Base-by-base conservation (phyloP, 2,329 filamentous ascomycete genomes). In the Aspergillus clavatus region DNA sequence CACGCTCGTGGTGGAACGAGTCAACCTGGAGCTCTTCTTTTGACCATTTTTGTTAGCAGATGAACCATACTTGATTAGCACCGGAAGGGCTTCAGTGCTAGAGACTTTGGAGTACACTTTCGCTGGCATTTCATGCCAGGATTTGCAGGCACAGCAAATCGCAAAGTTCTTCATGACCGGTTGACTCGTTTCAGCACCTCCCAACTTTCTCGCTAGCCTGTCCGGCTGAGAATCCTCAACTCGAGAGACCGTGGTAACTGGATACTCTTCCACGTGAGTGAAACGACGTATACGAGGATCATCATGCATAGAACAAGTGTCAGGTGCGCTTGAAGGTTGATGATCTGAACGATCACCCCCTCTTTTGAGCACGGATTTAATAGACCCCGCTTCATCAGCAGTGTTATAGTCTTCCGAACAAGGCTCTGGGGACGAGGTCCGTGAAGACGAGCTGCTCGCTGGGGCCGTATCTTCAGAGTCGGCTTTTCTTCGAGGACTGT, bases 121-220 rank as follows among this genome's bases (percentile, higher is more conserved):
- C 10, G 66, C 62, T 2, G 69, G 69, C 48, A 70, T 59, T 41
- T 72, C 68, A 47, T 72, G 69, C 69, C 69, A 72, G 49, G 62
- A 66, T 37, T 63, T 65, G 58, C 69, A 72, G 42, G 62, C 57
- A 47, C 69, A 72, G 48, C 69, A 72, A 31, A 72, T 68, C 14
- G 71, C 66, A 44, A 72, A 72, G 10, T 68, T 45, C 43, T 72
- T 72, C 19, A 57, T 56, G 33, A 71, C 48, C 7, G 58, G 41
- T 41, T 61, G 56, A 22, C 54, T 51, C 18, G 53, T 46, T 19
- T 40, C 45, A 14, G 42, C 27, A 16, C 35, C 7, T 21, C 48
- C 58, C 12, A 40, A n/a, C 19, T 48, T 51, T 42, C 52, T 50
- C 6, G 40, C 29, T 28, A 50, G 42, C 26, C 44, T 56, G 35